A percentile compares a stretch with the other conserved stretches of the same genome.
Conservation (phyloP, 1,139 yeast species). For the Diutina siamensis region DNA sequence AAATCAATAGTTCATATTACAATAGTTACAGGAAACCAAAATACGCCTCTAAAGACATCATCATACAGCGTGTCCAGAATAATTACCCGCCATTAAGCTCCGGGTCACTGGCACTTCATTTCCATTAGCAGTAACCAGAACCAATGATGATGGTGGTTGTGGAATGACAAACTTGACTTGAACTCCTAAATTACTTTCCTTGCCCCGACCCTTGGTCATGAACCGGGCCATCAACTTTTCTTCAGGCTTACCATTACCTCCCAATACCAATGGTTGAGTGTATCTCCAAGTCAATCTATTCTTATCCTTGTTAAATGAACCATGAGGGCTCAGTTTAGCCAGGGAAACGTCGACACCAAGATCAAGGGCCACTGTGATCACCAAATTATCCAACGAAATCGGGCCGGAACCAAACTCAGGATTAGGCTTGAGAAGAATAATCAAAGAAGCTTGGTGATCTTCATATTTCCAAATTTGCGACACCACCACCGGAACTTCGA, state of each 20-base stretch:
- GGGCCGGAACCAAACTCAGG: constrained; percentile 22
- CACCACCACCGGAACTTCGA: constrained; percentile 58
- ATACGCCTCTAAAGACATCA: background rate
- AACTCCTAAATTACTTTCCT: constrained; percentile 60
- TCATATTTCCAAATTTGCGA: constrained; percentile 88
- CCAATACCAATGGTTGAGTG: constrained; percentile 34
- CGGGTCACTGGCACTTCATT: background rate
- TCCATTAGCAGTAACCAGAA: background rate
- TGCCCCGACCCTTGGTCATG: constrained; percentile 48
- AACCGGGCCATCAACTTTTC: constrained; percentile 64
- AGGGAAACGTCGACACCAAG: constrained; percentile 37
- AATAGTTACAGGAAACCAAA: background rate
- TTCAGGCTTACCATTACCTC: constrained; percentile 22
- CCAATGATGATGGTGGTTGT: constrained; percentile 9
- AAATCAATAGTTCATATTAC: background rate
- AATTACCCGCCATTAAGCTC: background rate
- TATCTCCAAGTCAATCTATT: constrained; percentile 82
- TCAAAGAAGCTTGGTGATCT: constrained; percentile 71
- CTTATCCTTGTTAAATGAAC: constrained; percentile 75
- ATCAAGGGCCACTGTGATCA: constrained; percentile 53
- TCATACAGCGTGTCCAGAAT: background rate
- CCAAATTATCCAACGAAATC: constrained; percentile 41
- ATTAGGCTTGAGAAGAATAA: constrained; percentile 55
- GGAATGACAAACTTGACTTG: constrained; percentile 45
- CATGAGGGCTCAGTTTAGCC: constrained; percentile 85